phyloP scores from a whole-genome alignment of 2,329 filamentous ascomycete genomes.

The Zelopaecilomyces penicillatus region DNA sequence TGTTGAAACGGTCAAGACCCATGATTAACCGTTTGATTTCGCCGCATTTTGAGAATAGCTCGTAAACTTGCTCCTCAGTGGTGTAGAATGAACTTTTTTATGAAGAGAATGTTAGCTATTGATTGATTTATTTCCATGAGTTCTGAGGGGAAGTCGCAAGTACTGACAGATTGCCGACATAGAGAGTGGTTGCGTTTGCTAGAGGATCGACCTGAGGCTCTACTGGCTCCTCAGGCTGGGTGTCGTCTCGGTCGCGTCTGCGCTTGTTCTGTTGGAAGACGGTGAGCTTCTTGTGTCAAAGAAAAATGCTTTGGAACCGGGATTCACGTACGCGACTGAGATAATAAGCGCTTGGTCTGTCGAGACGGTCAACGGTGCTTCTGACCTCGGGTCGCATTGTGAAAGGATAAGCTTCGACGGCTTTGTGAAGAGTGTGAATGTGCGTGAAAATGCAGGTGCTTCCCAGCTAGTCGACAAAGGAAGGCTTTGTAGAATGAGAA shows the following conservation, averaged over 20 bases:
- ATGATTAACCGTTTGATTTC: conserved; percentile 98
- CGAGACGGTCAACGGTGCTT: conserved; percentile 82
- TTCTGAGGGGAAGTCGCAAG: neutral
- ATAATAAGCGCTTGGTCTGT: conserved; percentile 93
- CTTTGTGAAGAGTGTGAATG: no score
- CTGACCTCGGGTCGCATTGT: conserved; percentile 40
- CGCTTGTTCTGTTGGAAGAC: conserved; percentile 55
- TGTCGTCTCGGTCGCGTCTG: conserved; percentile 54
- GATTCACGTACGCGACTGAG: conserved; percentile 57
- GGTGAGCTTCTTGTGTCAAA: conserved; percentile 4
- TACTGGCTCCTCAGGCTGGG: conserved; percentile 36
- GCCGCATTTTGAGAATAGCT: conserved; percentile 90
- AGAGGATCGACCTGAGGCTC: conserved; percentile 60
- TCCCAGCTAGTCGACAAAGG: no score
- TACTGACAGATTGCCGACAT: conserved; percentile 83
- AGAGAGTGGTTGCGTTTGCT: conserved; percentile 83
- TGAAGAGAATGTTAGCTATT: conserved; percentile 11
- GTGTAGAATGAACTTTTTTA: conserved; percentile 79
- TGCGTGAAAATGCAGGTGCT: no score
- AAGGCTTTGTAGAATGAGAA: no score
- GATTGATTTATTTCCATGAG: neutral
- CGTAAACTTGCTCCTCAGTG: conserved; percentile 97
- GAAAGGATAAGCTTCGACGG: neutral
- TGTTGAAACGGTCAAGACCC: conserved; percentile 93
- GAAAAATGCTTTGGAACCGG: neutral